These are phyloP conservation scores for Claviceps quebecensis DNA, from an alignment of 2,329 filamentous ascomycete genomes.

Conservation along the genomic window DNA sequence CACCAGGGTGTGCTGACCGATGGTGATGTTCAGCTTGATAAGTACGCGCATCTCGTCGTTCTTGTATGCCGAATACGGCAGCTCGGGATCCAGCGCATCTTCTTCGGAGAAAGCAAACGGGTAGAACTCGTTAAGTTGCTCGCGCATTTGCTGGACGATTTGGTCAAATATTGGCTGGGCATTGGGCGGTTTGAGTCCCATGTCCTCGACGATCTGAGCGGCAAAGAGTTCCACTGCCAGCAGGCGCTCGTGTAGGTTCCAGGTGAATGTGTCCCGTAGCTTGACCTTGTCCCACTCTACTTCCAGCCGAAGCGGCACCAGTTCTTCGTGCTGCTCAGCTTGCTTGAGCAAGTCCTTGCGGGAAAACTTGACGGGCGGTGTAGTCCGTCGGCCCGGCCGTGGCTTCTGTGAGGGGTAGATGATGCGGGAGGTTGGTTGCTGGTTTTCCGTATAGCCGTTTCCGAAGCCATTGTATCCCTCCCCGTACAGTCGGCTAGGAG, in stretches of 20 bases:
- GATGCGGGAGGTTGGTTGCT: slow-evolving; percentile 47
- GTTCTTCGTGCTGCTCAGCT: slow-evolving; percentile 78
- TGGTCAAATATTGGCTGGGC: slow-evolving; percentile 49
- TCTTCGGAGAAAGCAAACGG: slow-evolving; percentile 84
- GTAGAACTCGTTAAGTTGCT: slow-evolving; percentile 87
- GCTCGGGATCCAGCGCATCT: slow-evolving; percentile 74
- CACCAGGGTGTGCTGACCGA: slow-evolving; percentile 82
- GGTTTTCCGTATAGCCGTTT: slow-evolving; percentile 67
- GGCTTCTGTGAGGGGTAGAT: slow-evolving; percentile 69
- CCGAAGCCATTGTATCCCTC: slow-evolving; percentile 79
- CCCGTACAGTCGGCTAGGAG: slow-evolving; percentile 45
- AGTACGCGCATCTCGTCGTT: slow-evolving; percentile 98
- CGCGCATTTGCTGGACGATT: slow-evolving; percentile 57
- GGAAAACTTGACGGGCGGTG: slow-evolving; percentile 56
- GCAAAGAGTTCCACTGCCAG: slow-evolving; percentile 71
- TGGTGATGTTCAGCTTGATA: slow-evolving; percentile 94
- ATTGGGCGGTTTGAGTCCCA: slow-evolving; percentile 63
- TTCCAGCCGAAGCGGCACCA: slow-evolving; percentile 82
- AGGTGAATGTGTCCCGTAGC: slow-evolving; percentile 92
- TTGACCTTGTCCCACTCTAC: slow-evolving; percentile 94
- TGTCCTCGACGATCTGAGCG: slow-evolving; percentile 79
- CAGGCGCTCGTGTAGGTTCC: slow-evolving; percentile 89
- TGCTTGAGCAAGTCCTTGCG: slow-evolving; percentile 73
- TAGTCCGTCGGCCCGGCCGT: slow-evolving; percentile 62
- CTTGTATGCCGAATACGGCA: slow-evolving; percentile 89